Evolutionary conservation across 306 rosid species (phyloP).

Genomic region (Cicer chorassanicum): DNA sequence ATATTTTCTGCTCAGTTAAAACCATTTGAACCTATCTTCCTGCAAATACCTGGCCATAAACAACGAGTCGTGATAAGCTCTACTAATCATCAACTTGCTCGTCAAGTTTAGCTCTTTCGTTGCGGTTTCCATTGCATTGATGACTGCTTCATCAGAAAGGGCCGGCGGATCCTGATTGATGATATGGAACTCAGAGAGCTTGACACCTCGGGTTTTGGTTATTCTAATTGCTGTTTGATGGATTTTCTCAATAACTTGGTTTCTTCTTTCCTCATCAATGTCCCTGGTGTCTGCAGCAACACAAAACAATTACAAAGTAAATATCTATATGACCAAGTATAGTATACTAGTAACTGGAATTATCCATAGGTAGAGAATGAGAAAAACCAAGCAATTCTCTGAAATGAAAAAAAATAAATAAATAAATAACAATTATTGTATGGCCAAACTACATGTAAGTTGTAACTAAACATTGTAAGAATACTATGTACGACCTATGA

Average conservation of each 20-base stretch:
- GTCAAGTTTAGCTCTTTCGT: conserved; percentile 76
- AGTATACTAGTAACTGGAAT: conserved; percentile 22
- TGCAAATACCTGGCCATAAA: conserved; percentile 86
- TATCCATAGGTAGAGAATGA: conserved; percentile 24
- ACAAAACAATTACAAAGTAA: conserved; percentile 32
- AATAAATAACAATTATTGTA: conserved; percentile 37
- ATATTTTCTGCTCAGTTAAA: conserved; percentile 16
- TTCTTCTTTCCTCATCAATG: conserved; percentile 84
- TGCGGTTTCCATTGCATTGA: conserved; percentile 77
- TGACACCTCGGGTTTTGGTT: conserved; percentile 69
- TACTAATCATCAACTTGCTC: conserved; percentile 87
- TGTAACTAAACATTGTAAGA: conserved; percentile 19
- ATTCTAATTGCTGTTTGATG: conserved; percentile 72
- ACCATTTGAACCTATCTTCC: conserved; percentile 34
- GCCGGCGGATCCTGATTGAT: conserved; percentile 97
- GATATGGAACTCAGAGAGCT: conserved; percentile 72
- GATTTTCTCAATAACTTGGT: conserved; percentile 75
- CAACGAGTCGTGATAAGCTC: conserved; percentile 95
- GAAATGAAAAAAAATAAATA: not conserved
- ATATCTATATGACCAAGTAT: conserved; percentile 22
- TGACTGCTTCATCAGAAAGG: conserved; percentile 66
- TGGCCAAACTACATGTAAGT: conserved; percentile 25
- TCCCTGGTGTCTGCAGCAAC: conserved; percentile 77
- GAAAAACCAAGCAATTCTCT: not conserved
- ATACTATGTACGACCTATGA: conserved; percentile 15